phyloP scores from a whole-genome alignment of 768 basidiomycete genomes.

The Termitomyces sp. region DNA sequence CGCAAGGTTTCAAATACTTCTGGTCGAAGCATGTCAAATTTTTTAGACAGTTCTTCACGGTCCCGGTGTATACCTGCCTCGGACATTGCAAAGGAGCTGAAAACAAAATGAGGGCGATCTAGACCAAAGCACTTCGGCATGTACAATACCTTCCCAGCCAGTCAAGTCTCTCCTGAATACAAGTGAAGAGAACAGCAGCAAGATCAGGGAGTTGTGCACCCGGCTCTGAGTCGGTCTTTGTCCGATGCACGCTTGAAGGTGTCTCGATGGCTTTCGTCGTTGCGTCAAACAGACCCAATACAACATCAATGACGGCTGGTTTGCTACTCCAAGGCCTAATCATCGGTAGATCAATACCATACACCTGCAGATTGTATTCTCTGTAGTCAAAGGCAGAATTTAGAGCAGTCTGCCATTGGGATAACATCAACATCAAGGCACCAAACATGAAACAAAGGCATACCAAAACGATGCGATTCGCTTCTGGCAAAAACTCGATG shows the following conservation, averaged over 20 bases:
- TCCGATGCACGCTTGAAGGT: conserved; percentile 21
- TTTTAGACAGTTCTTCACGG: conserved; percentile 52
- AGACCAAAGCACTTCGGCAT: background rate
- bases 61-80: conserved; percentile 51
- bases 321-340: conserved; percentile 82
- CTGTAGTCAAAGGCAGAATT: conserved; percentile 73
- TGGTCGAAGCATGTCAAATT: conserved; percentile 68
- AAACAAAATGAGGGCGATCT: background rate
- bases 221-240: conserved; percentile 28
- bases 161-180: conserved; percentile 60
- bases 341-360: conserved; percentile 70
- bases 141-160: conserved; percentile 55
- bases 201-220: conserved; percentile 58
- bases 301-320: conserved; percentile 57
- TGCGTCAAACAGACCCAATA: conserved; percentile 66
- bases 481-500: conserved; percentile 50
- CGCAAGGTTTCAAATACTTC: conserved; percentile 77
- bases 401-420: conserved; percentile 51
- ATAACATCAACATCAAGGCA: background rate
- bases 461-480: conserved; percentile 67
- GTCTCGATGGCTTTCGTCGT: conserved; percentile 47
- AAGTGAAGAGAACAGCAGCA: conserved; percentile 57
- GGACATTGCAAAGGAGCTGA: conserved; percentile 39
- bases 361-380: conserved; percentile 62
- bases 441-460: conserved; percentile 17